Evolutionary conservation across 768 basidiomycete genomes (phyloP).

Genomic region (Boletus vinaceobasis): DNA sequence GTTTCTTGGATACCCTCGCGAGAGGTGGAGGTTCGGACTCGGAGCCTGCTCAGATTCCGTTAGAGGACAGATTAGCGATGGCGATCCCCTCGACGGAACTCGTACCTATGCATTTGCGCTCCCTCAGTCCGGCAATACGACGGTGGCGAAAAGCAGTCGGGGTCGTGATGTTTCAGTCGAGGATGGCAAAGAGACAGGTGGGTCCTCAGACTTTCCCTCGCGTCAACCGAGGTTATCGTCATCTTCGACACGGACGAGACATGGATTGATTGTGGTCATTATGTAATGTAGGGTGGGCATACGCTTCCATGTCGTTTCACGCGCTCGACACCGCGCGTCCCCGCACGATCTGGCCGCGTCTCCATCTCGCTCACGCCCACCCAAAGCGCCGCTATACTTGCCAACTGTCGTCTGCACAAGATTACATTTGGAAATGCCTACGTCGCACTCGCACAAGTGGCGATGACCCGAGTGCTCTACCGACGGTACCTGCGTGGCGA

Average conservation of each 20-base stretch:
- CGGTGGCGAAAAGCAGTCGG: slow-evolving; percentile 49
- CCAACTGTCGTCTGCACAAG: slow-evolving; percentile 38
- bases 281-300: slow-evolving; percentile 53
- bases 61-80: slow-evolving; percentile 42
- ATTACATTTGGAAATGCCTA: slow-evolving; percentile 52
- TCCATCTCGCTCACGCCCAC: slow-evolving; percentile 26
- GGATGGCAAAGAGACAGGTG: slow-evolving; percentile 37
- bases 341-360: slow-evolving; percentile 34
- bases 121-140: slow-evolving; percentile 34
- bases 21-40: background rate
- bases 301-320: slow-evolving; percentile 46
- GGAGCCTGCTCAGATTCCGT: slow-evolving; percentile 15
- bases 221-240: background rate
- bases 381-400: slow-evolving; percentile 31
- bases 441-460: slow-evolving; percentile 50
- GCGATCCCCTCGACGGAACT: slow-evolving; percentile 38
- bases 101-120: slow-evolving; percentile 26
- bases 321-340: slow-evolving; percentile 31
- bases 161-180: slow-evolving; percentile 33
- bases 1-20: slow-evolving; percentile 43
- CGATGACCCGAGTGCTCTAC: slow-evolving; percentile 48
- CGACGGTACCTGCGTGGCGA: slow-evolving; percentile 45
- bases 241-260: background rate
- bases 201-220: background rate
- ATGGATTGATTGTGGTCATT: background rate